Conservation (phyloP, 1,284 basidiomycete species). For the Malassezia globosa region DNA sequence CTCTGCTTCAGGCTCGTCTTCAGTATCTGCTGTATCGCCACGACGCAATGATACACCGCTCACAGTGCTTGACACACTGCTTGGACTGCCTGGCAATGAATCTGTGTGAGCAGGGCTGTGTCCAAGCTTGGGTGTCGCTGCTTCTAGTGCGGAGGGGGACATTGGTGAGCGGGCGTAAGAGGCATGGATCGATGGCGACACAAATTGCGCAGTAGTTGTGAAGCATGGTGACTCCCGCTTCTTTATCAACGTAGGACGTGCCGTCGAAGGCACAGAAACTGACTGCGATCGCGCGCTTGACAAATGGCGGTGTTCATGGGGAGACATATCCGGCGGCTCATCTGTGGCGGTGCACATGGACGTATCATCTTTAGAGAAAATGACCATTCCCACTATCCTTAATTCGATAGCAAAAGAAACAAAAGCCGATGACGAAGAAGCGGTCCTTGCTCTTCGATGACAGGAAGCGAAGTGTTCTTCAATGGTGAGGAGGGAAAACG, state of each 20-base stretch:
- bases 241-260: too few relatives aligned
- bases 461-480: too few relatives aligned
- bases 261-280: background rate
- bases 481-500: too few relatives aligned
- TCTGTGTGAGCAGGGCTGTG: constrained; percentile 14
- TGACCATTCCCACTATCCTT: too few relatives aligned
- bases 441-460: too few relatives aligned
- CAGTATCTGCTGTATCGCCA: constrained; percentile 40
- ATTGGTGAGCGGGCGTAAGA: too few relatives aligned
- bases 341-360: background rate
- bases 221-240: too few relatives aligned
- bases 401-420: too few relatives aligned
- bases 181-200: background rate
- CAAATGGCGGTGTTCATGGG: background rate
- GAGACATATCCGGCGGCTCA: background rate
- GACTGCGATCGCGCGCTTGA: background rate
- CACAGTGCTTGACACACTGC: constrained; percentile 33
- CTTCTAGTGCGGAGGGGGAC: background rate
- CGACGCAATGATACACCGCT: constrained; percentile 23
- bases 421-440: too few relatives aligned
- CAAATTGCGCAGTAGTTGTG: too few relatives aligned
- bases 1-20: constrained; percentile 34
- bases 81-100: constrained; percentile 24
- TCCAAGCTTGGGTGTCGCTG: constrained; percentile 4
- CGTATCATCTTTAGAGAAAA: too few relatives aligned